These are phyloP conservation scores for Aspergillus panamensis DNA, from an alignment of 495 filamentous ascomycete genomes.

Conservation along the genomic window DNA sequence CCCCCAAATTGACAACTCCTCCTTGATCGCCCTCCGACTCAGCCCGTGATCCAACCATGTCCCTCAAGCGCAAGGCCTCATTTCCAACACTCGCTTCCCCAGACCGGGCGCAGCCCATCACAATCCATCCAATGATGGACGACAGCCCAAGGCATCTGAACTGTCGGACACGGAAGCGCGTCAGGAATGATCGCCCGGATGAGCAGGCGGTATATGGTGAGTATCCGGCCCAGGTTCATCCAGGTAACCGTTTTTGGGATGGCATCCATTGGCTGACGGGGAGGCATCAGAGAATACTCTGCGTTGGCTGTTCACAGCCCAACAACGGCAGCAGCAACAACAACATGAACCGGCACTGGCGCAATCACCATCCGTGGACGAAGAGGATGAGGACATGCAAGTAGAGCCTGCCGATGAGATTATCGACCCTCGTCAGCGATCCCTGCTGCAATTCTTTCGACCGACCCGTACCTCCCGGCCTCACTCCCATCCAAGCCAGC, in stretches of 20 bases:
- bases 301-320: constrained; percentile 44
- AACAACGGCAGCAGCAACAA: constrained; percentile 32
- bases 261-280: constrained; percentile 12
- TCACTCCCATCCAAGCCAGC: constrained; percentile 4
- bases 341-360: not conserved
- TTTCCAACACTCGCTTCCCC: constrained; percentile 34
- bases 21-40: too few species aligned
- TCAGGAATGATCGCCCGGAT: constrained; percentile 46
- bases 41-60: constrained; percentile 28
- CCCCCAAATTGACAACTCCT: too few species aligned
- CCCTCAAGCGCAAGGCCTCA: constrained; percentile 52
- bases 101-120: constrained; percentile 28
- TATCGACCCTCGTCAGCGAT: constrained; percentile 45
- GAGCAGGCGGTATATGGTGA: constrained; percentile 47
- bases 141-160: constrained; percentile 41
- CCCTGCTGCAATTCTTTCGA: constrained; percentile 43
- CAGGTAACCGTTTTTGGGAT: not conserved
- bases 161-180: constrained; percentile 52
- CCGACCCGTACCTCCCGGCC: constrained; percentile 26
- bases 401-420: constrained; percentile 26
- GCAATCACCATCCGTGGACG: constrained; percentile 10
- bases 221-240: constrained; percentile 1
- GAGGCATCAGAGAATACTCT: constrained; percentile 42
- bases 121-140: constrained; percentile 22
- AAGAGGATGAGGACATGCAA: constrained; percentile 32